A percentile compares a stretch with the other conserved stretches of the same genome.
These are phyloP conservation scores for Xanthoconium stramineum DNA, from an alignment of 768 basidiomycete genomes.

Conservation along the genomic window DNA sequence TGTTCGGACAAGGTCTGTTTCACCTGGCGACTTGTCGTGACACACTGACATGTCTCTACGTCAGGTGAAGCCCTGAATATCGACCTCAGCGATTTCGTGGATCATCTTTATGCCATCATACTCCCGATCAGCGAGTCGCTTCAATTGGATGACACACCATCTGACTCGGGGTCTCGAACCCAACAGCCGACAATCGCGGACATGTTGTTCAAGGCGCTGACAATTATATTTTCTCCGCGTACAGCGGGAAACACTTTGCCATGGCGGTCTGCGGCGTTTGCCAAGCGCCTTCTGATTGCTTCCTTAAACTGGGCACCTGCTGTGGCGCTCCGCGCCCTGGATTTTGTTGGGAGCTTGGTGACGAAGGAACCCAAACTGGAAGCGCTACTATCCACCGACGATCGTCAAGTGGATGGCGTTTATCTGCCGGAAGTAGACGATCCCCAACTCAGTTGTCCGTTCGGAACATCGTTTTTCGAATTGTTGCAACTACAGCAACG, in stretches of 20 bases:
- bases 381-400: conserved; percentile 82
- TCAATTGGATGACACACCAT: conserved; percentile 55
- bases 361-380: conserved; percentile 78
- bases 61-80: conserved; percentile 96
- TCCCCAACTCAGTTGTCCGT: conserved; percentile 77
- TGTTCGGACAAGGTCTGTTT: conserved; percentile 85
- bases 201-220: conserved; percentile 83
- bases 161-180: conserved; percentile 18
- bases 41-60: conserved; percentile 2
- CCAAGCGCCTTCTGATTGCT: conserved; percentile 84
- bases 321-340: conserved; percentile 62
- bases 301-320: conserved; percentile 78
- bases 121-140: conserved; percentile 65
- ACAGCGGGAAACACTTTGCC: conserved; percentile 55
- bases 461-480: conserved; percentile 88
- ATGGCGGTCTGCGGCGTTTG: conserved; percentile 85
- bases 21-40: conserved; percentile 7
- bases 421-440: conserved; percentile 87
- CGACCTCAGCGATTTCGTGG: conserved; percentile 87
- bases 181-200: conserved; percentile 47
- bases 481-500: conserved; percentile 56
- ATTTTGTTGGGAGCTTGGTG: conserved; percentile 70
- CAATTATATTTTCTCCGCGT: conserved; percentile 77
- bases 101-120: conserved; percentile 79
- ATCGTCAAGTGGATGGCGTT: conserved; percentile 78